A percentile compares a stretch with the other conserved stretches of the same genome.
phyloP scores from a whole-genome alignment of 1,139 yeast species.

The Suhomyces bribrorum region DNA sequence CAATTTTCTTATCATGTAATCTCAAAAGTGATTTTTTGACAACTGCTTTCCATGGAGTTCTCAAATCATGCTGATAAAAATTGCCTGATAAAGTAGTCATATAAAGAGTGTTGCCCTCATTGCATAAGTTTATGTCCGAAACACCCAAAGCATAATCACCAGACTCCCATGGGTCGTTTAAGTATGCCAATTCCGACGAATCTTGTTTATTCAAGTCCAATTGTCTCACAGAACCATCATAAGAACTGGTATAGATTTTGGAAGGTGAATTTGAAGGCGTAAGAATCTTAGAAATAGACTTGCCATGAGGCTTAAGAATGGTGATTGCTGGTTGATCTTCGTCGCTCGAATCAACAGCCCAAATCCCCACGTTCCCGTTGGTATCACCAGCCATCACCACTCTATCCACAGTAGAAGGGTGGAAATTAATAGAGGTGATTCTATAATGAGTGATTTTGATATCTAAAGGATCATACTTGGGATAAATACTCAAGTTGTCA shows the following conservation, averaged over 20 bases:
- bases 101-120: conserved; percentile 52
- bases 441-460: conserved; percentile 73
- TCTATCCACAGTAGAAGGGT: conserved; percentile 65
- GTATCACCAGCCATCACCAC: conserved; percentile 86
- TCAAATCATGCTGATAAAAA: conserved; percentile 67
- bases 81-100: conserved; percentile 80
- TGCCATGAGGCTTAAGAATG: conserved; percentile 73
- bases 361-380: conserved; percentile 79
- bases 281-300: conserved; percentile 64
- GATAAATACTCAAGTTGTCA: conserved; percentile 50
- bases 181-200: conserved; percentile 57
- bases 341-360: conserved; percentile 62
- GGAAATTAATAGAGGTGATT: conserved; percentile 71
- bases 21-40: conserved; percentile 44
- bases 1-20: conserved; percentile 86
- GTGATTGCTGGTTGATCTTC: conserved; percentile 54
- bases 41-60: conserved; percentile 45
- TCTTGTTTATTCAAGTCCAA: conserved; percentile 65
- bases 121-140: conserved; percentile 58
- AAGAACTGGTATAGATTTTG: conserved; percentile 68
- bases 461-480: conserved; percentile 65
- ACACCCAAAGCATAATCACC: conserved; percentile 49
- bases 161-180: conserved; percentile 51
- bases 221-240: conserved; percentile 81
- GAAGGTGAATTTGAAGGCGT: conserved; percentile 53